Base-by-base conservation (phyloP, 306 rosid genomes). In the Benincasa hispida region DNA sequence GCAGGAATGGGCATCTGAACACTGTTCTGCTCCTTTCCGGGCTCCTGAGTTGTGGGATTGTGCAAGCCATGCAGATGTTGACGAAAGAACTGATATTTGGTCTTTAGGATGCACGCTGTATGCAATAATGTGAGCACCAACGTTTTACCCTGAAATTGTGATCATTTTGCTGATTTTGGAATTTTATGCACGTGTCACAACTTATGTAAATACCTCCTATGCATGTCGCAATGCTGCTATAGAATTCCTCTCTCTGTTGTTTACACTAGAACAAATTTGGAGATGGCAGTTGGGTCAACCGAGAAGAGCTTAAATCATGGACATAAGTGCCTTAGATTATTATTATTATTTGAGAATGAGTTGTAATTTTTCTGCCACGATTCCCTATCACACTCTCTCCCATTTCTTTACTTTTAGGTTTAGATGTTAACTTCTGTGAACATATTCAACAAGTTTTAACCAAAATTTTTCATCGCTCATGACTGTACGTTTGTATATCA, bases 21-120 rank as follows among this genome's bases (percentile, higher is more conserved):
- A 95, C 68, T 89, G 93, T 82, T 90, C 98, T 19, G 99, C 98
- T 78, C 99, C 99, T 80, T 84, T 90, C 84, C 96, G 93, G 77
- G 97, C 99, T 82, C 99, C 98, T 74, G 98, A 92, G 86, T 89
- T 95, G 78, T 95, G 99, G 99, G 99, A 95, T 85, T 95, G 99
- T 81, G 97, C 93, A 47, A 95, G 97, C 89, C 87, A 89, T 53
- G 81, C 89, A 68, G 86, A 90, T 79, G 84, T 95, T 72, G 99
- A 95, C 22, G 99, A 95, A 86, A 90, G 99, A 87, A 95, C 96
- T 80, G 99, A 95, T 65, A 74, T 95, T 65, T 95, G 99, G 98
- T 95, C 99, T 6, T 82, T 95, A 55, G 99, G 99, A 86, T 95
- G 98, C 90, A 95, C 99, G 78, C 80, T 95, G 78, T 95, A 95